phyloP scores from a whole-genome alignment of 106 monocot species.

The Dendrobium chrysotoxum region DNA sequence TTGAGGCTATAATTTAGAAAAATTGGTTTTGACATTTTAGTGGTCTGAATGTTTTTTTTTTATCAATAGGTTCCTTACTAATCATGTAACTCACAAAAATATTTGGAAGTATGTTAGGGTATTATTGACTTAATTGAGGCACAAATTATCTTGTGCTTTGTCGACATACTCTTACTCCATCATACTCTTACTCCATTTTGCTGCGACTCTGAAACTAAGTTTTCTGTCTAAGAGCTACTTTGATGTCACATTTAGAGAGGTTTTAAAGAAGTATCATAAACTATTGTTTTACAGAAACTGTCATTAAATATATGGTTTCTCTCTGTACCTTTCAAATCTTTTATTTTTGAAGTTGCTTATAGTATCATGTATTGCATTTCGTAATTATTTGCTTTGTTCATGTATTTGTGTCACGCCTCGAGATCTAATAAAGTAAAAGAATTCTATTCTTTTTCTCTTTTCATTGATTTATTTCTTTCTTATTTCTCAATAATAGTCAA shows the following conservation, averaged over 20 bases:
- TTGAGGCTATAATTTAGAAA: too few relatives aligned
- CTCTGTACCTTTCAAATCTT: not conserved
- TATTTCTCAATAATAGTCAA: too few relatives aligned
- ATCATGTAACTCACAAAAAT: not conserved
- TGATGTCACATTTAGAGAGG: not conserved
- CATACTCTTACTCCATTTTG: not conserved
- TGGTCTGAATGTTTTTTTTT: too few relatives aligned
- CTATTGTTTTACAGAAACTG: not conserved
- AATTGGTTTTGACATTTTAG: too few relatives aligned
- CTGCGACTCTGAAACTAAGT: not conserved
- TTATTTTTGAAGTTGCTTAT: not conserved
- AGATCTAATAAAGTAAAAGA: too few relatives aligned
- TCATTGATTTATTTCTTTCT: too few relatives aligned
- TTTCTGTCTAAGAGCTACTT: not conserved
- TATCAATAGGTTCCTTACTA: not conserved
- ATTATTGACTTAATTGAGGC: not conserved
- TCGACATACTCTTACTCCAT: not conserved
- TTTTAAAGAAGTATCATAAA: not conserved
- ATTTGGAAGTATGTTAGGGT: not conserved
- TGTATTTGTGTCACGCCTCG: not conserved
- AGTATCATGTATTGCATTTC: not conserved
- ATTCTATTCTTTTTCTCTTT: too few relatives aligned
- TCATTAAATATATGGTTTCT: not conserved
- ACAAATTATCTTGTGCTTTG: not conserved
- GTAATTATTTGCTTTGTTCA: not conserved